Evolutionary conservation across 306 rosid species (phyloP), one percentile per base, ranked within the genome.

Genomic region (Acacia confusa): DNA sequence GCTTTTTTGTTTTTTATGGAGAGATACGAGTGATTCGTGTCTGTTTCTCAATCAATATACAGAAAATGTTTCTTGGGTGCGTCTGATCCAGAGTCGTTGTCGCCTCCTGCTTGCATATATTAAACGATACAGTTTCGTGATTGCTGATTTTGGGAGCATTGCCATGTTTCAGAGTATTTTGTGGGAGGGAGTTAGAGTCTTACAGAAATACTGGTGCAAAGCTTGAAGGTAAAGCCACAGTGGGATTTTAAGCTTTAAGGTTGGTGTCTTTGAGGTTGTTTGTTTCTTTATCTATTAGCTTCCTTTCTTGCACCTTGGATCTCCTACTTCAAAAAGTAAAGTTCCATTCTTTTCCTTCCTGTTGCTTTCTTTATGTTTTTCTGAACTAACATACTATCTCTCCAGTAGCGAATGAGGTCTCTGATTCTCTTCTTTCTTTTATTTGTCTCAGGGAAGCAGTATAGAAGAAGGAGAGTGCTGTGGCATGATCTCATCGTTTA

Each of bases 241-340:
- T 81, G 82, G 76, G 76, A 66, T 84, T 83, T 87, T 28, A 84
- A 82, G 76, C 97, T 89, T 90, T 57, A 92, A 95, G 97, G 94
- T 93, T 89, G 74, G 90, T 93, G 70, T 65, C 44, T 87, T 88
- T 84, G 83, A 82, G 27, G 32, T 58, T 76, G 32, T 66, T 47
- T 34, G 50, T 81, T 61, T 40, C 28, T 52, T 19, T 8, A 65
- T 40, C 71, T 60, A 34, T 52, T 80, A 78, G 76, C 79, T 58
- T 87, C 82, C 78, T 85, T 87, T 77, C 86, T 84, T 69, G 52
- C 28, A 68, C 72, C 72, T 68, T 84, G 82, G 85, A 82, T 86
- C 84, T 55, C 81, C 85, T 36, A 10, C 72, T 85, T 75, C 83
- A 77, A 28, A 72, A 50, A 38, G 20, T 32, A 77, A 86, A 74